phyloP scores from a whole-genome alignment of 805 yeast genomes.

The Jamesozyma spencerorum region DNA sequence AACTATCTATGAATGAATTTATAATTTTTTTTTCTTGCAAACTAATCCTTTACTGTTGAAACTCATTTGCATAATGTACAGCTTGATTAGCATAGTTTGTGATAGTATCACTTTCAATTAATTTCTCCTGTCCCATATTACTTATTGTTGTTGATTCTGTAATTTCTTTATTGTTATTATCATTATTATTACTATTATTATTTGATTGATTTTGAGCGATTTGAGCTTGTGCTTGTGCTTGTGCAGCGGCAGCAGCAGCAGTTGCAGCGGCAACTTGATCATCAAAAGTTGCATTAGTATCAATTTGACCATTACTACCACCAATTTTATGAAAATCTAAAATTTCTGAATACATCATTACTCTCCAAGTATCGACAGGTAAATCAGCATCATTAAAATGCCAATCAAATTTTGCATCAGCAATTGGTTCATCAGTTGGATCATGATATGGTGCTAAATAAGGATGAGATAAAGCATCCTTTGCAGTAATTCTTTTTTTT shows the following conservation, averaged over 20 bases:
- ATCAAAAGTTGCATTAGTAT: conserved; percentile 29
- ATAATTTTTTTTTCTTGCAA: too few relatives aligned
- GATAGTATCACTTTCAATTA: conserved; percentile 16
- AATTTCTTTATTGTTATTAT: neutral
- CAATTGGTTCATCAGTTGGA: conserved; percentile 93
- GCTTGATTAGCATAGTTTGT: conserved; percentile 28
- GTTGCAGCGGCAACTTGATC: conserved; percentile 32
- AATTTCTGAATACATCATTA: conserved; percentile 97
- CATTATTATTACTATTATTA: neutral
- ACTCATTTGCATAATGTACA: conserved; percentile 28
- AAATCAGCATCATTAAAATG: conserved; percentile 94
- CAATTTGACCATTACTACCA: conserved; percentile 32
- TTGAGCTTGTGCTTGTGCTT: conserved; percentile 21
- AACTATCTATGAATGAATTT: too few relatives aligned
- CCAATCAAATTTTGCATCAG: conserved; percentile 93
- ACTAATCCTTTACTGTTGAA: conserved; percentile 20
- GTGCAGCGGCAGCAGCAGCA: conserved; percentile 31
- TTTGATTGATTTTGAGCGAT: conserved; percentile 3
- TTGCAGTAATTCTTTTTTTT: conserved; percentile 86
- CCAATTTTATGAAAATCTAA: conserved; percentile 91
- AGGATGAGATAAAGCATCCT: conserved; percentile 79
- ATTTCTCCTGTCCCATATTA: neutral
- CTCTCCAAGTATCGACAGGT: conserved; percentile 97
- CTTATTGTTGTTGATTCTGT: neutral
- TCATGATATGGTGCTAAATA: conserved; percentile 94